phyloP scores from a whole-genome alignment of 768 basidiomycete species.

The Suillus weaverae region DNA sequence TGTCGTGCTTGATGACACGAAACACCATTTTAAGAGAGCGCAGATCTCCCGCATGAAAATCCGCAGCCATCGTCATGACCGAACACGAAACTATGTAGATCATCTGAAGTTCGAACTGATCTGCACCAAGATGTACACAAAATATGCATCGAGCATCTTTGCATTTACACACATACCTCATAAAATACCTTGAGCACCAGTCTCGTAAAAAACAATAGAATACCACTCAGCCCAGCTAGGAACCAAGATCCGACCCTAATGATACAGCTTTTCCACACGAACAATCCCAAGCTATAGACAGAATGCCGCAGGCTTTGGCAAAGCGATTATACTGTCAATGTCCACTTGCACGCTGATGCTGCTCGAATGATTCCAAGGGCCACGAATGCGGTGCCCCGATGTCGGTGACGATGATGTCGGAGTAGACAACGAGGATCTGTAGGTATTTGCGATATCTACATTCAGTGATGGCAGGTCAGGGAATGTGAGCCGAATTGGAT shows the following conservation, averaged over 20 bases:
- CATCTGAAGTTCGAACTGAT: not conserved
- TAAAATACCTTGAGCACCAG: constrained; percentile 11
- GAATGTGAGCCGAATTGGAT: constrained; percentile 10
- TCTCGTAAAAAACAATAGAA: constrained; percentile 9
- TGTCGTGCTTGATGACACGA: not conserved
- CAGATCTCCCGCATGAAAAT: not conserved
- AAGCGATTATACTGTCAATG: constrained; percentile 46
- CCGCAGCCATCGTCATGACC: not conserved
- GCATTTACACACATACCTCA: constrained; percentile 1
- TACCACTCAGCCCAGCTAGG: constrained; percentile 9
- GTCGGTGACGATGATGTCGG: constrained; percentile 19
- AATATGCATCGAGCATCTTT: constrained; percentile 14
- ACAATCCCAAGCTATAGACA: constrained; percentile 11
- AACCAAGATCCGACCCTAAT: not conserved
- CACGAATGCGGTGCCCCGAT: constrained; percentile 34
- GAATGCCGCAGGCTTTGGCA: constrained; percentile 45
- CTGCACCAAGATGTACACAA: not conserved
- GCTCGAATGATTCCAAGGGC: constrained; percentile 61
- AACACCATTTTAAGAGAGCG: not conserved
- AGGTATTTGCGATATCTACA: constrained; percentile 19
- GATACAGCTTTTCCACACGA: not conserved
- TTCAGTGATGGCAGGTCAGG: constrained; percentile 27
- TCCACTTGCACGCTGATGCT: constrained; percentile 44
- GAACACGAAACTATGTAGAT: not conserved
- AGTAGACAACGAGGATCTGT: constrained; percentile 13